Base-by-base conservation (phyloP, 164 flowering plant genomes). In the Sextonia rubra region DNA sequence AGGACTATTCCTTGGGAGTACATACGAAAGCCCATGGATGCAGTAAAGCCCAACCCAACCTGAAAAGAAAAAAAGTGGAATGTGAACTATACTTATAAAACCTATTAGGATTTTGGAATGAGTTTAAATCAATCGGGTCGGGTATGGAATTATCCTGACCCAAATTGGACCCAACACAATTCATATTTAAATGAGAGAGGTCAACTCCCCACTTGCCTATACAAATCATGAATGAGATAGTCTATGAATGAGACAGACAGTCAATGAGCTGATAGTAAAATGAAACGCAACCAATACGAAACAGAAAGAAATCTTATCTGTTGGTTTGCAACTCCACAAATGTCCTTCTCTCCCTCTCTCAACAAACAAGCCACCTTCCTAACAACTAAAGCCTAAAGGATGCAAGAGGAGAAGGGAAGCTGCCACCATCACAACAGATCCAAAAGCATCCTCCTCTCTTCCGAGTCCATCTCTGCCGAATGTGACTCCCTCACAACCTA, bases 381-480 rank as follows among this genome's bases (percentile, higher is more conserved):
- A 32, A n/a, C n/a, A n/a, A n/a, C n/a, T n/a, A n/a, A n/a, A n/a
- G n/a, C n/a, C 11, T 1, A 2, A 68, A 22, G 3, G 60, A 52
- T 15, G 71, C 14, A 44, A 60, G 32, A 12, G 71, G 49, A 14
- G 71, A 22, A 12, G 17, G 24, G 71, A 48, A 69, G 71, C 71
- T 49, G 12, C 25, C 3, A 15, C 9, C 14, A 17, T 25, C 6
- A n/a, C 32, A 30, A 60, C 47, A 66, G 74, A 44, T 71, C 73
- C 47, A 69, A 69, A 27, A 76, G 79, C 32, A 60, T 71, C 11
- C 7, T 56, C 23, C 69, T 68, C 0, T 7, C 30, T 14, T 68
- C 81, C 1, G 81, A 81, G 18, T 70, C 80, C 32, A 68, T 80
- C 12, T 27, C 77, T 3, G 8, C 49, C 2, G 79, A 78, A 44